Conservation (phyloP, 2,329 filamentous ascomycete genomes). For the Rhynchosporium secalis region DNA sequence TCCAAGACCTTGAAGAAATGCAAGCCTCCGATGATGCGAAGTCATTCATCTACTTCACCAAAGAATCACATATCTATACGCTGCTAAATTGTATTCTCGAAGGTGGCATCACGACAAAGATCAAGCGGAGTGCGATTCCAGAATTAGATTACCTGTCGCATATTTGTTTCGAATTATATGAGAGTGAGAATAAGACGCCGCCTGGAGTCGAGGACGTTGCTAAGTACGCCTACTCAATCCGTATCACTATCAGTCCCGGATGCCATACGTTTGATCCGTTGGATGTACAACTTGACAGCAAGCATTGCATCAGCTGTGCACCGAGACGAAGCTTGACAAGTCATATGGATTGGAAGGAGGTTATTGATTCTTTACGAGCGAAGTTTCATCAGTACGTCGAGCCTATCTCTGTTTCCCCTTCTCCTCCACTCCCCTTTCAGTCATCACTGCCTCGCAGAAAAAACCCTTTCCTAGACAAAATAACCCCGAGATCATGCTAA, state of each 20-base stretch:
- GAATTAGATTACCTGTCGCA: constrained; percentile 97
- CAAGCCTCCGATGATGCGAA: constrained; percentile 93
- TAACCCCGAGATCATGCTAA: constrained; percentile 13
- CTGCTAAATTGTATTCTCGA: constrained; percentile 97
- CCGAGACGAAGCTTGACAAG: constrained; percentile 86
- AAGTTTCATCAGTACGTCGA: constrained; percentile 85
- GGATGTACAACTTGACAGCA: constrained; percentile 92
- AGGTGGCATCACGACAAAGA: constrained; percentile 95
- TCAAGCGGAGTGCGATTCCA: constrained; percentile 89
- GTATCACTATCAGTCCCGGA: constrained; percentile 92
- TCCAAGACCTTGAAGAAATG: constrained; percentile 94
- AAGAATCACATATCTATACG: constrained; percentile 98
- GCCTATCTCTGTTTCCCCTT: constrained; percentile 37
- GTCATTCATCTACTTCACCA: constrained; percentile 98
- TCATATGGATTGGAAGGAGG: constrained; percentile 92
- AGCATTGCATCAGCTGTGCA: constrained; percentile 93
- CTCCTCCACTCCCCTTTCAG: neutral
- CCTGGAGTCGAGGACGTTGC: constrained; percentile 36
- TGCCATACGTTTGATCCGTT: constrained; percentile 96
- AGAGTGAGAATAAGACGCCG: constrained; percentile 69
- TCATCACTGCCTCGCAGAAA: neutral
- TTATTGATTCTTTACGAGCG: constrained; percentile 91
- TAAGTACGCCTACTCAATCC: constrained; percentile 86
- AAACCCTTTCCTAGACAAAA: no score
- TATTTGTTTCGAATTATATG: constrained; percentile 97